A percentile compares a stretch with the other conserved stretches of the same genome.
phyloP scores from a whole-genome alignment of 768 basidiomycete genomes.

The Amanita fuliginea region DNA sequence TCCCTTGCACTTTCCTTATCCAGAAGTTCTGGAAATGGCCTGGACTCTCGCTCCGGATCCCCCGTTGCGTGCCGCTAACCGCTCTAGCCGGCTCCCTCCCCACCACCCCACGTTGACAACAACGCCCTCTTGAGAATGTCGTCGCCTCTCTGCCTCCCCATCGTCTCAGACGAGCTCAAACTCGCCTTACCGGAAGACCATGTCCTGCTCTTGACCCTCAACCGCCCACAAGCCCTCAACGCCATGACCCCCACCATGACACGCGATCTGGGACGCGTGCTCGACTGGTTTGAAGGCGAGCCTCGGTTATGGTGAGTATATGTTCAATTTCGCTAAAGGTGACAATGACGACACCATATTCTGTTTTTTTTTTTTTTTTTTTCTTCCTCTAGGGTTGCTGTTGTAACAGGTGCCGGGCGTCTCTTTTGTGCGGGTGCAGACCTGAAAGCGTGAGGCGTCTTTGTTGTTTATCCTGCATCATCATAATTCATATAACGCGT shows the following conservation, averaged over 20 bases:
- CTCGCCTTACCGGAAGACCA: constrained; percentile 28
- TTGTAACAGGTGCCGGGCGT: constrained; percentile 65
- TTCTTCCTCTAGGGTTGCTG: constrained; percentile 50
- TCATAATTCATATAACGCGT: neutral
- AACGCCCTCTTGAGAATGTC: constrained; percentile 9
- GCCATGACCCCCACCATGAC: constrained; percentile 58
- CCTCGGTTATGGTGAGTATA: constrained; percentile 52
- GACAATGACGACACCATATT: too few species aligned
- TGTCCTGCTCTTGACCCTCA: constrained; percentile 33
- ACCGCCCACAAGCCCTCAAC: constrained; percentile 63
- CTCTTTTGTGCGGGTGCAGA: constrained; percentile 77
- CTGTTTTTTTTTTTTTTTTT: too few species aligned
- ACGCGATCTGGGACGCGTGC: constrained; percentile 34
- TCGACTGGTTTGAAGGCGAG: constrained; percentile 71
- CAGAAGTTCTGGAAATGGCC: neutral
- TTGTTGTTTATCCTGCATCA: neutral
- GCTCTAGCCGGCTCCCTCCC: too few species aligned
- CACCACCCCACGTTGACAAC: too few species aligned
- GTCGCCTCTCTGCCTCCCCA: constrained; percentile 8
- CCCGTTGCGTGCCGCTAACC: too few species aligned
- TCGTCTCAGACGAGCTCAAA: constrained; percentile 24
- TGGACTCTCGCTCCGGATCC: neutral
- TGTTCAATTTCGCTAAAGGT: neutral
- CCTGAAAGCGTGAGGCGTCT: constrained; percentile 48
- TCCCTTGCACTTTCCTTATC: constrained; percentile 10